A percentile compares a stretch with the other conserved stretches of the same genome.
phyloP scores from a whole-genome alignment of 495 filamentous ascomycete species.

The Daldinia concentrica region DNA sequence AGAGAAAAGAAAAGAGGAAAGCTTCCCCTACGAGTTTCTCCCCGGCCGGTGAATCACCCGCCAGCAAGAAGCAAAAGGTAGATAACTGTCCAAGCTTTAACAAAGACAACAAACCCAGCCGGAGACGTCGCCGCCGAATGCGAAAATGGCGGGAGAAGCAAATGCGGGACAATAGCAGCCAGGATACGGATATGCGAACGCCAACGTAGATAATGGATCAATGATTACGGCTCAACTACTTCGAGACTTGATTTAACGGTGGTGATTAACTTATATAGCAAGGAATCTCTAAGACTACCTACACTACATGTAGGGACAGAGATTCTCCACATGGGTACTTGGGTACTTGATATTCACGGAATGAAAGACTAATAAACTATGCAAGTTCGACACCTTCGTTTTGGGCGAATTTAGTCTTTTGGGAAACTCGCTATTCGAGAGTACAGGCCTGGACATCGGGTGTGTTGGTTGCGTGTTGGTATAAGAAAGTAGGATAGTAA shows the following conservation, averaged over 20 bases:
- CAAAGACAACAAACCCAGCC: neutral
- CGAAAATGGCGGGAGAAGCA: neutral
- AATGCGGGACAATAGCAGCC: neutral
- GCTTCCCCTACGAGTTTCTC: neutral
- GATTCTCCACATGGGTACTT: neutral
- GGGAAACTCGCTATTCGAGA: neutral
- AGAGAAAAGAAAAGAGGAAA: slow-evolving; percentile 1
- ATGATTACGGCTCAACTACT: neutral
- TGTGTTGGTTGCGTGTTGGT: neutral
- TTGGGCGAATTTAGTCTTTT: neutral
- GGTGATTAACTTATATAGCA: neutral
- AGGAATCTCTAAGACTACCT: neutral
- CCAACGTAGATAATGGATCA: too few species aligned
- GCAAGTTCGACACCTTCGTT: neutral
- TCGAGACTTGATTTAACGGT: neutral
- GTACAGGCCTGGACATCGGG: neutral
- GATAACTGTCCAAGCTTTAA: neutral
- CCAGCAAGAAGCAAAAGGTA: slow-evolving; percentile 6
- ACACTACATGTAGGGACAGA: too few species aligned
- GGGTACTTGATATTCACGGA: neutral
- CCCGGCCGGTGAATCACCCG: neutral
- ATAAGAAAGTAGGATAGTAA: neutral
- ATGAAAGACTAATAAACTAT: neutral
- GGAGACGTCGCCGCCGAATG: neutral
- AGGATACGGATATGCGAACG: neutral